Conservation (phyloP, 306 rosid species). For the Albizia julibrissin region DNA sequence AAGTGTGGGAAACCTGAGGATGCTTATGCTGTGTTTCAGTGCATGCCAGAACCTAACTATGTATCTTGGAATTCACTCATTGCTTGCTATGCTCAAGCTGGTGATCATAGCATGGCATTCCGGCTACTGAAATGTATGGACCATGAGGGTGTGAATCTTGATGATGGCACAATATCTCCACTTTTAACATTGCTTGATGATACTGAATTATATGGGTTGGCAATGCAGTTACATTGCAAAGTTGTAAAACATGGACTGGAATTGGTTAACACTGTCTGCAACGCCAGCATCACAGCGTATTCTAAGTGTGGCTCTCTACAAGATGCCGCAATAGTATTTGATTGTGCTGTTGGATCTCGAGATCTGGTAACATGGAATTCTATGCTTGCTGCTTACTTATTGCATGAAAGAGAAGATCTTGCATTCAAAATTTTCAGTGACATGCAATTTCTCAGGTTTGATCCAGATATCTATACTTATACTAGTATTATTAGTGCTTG, state of each 20-base stretch:
- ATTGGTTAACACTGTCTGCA: constrained; percentile 51
- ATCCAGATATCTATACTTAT: constrained; percentile 74
- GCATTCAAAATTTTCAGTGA: constrained; percentile 57
- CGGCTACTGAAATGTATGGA: constrained; percentile 56
- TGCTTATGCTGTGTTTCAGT: constrained; percentile 47
- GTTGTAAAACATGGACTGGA: constrained; percentile 62
- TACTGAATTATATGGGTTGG: constrained; percentile 41
- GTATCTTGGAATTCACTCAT: constrained; percentile 83
- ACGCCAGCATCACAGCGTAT: constrained; percentile 70
- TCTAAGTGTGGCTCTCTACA: constrained; percentile 65
- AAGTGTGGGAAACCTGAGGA: constrained; percentile 76
- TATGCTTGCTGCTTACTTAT: constrained; percentile 69
- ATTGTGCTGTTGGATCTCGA: constrained; percentile 34
- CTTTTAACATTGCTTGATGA: constrained; percentile 73
- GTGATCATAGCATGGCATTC: constrained; percentile 49
- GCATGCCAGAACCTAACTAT: constrained; percentile 51
- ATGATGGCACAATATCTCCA: constrained; percentile 78
- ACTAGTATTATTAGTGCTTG: constrained; percentile 67
- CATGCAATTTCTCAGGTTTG: constrained; percentile 66
- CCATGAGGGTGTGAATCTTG: constrained; percentile 56
- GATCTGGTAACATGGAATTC: constrained; percentile 90
- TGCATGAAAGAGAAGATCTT: constrained; percentile 51
- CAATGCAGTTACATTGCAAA: constrained; percentile 67
- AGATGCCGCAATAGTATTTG: constrained; percentile 71
- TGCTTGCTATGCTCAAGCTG: constrained; percentile 61